Conservation (phyloP, 345 rosid species). For the Populus pruinosa region DNA sequence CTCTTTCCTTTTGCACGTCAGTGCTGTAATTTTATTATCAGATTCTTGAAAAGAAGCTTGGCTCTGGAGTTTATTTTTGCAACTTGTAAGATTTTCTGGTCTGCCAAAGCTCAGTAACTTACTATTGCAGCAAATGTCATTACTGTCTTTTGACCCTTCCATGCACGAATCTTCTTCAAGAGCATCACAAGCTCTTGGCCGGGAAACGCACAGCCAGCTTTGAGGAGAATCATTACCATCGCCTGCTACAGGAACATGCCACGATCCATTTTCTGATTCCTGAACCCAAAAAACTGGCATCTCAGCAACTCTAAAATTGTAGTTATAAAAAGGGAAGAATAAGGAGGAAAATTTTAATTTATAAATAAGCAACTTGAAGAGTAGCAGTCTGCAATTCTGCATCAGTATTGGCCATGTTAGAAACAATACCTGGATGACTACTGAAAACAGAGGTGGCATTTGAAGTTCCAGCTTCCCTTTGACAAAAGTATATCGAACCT, state of each 20-base stretch:
- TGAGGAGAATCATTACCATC: conserved; percentile 28
- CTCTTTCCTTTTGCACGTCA: conserved; percentile 39
- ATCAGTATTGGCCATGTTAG: not conserved
- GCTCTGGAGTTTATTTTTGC: conserved; percentile 3
- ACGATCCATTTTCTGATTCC: conserved; percentile 87
- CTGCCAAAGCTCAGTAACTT: conserved; percentile 1
- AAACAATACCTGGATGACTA: conserved; percentile 59
- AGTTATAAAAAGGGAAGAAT: not conserved
- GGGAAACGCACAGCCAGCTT: conserved; percentile 66
- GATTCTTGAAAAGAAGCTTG: conserved; percentile 4
- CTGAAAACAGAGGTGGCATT: conserved; percentile 64
- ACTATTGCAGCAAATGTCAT: not conserved
- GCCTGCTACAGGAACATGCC: conserved; percentile 68
- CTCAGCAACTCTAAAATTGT: not conserved
- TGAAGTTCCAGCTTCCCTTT: conserved; percentile 62
- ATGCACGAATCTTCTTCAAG: conserved; percentile 15
- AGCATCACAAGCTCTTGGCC: conserved; percentile 23
- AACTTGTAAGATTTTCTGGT: not conserved
- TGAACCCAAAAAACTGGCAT: conserved; percentile 20
- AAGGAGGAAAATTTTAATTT: not conserved
- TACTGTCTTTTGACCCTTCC: conserved; percentile 20
- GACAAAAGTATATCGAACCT: conserved; percentile 70
- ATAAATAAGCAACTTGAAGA: not conserved
- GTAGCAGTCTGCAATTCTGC: not conserved
- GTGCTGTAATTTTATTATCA: conserved; percentile 3